A percentile compares a stretch with the other conserved stretches of the same genome.
phyloP scores from a whole-genome alignment of 371 early-diverging fungal genomes.

The Syncephalastrum racemosum region DNA sequence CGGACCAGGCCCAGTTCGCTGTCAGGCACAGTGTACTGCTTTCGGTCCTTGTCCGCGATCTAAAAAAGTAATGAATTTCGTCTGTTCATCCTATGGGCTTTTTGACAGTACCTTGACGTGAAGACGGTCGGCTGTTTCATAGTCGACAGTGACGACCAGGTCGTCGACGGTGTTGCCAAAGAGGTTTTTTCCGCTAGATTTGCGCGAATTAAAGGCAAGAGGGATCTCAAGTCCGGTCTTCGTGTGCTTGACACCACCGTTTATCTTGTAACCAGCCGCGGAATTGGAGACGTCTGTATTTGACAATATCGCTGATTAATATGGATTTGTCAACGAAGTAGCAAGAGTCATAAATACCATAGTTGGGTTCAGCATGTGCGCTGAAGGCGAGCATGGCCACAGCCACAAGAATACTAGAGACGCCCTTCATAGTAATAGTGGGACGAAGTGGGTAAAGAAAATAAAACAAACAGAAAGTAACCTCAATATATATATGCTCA shows the following conservation, averaged over 20 bases:
- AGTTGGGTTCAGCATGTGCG: slow-evolving; percentile 2
- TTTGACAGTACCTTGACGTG: slow-evolving; percentile 40
- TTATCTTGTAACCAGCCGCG: slow-evolving; percentile 29
- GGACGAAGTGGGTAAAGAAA: neutral
- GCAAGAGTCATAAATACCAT: slow-evolving; percentile 2
- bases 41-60: slow-evolving; percentile 48
- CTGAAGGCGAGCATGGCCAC: neutral
- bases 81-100: neutral
- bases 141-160: slow-evolving; percentile 46
- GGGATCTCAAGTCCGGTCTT: slow-evolving; percentile 32
- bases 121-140: slow-evolving; percentile 48
- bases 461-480: neutral
- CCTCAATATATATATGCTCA: neutral
- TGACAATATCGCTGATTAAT: neutral
- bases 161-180: slow-evolving; percentile 49
- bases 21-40: slow-evolving; percentile 59
- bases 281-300: slow-evolving; percentile 2
- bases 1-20: slow-evolving; percentile 35
- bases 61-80: slow-evolving; percentile 1
- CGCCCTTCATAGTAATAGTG: neutral
- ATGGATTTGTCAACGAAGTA: neutral
- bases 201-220: slow-evolving; percentile 8
- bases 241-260: slow-evolving; percentile 11
- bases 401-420: slow-evolving; percentile 3
- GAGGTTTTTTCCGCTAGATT: slow-evolving; percentile 12